These are phyloP conservation scores for Phytophthora tentaculata DNA, from an alignment of 352 stramenopile genomes.

Conservation along the genomic window DNA sequence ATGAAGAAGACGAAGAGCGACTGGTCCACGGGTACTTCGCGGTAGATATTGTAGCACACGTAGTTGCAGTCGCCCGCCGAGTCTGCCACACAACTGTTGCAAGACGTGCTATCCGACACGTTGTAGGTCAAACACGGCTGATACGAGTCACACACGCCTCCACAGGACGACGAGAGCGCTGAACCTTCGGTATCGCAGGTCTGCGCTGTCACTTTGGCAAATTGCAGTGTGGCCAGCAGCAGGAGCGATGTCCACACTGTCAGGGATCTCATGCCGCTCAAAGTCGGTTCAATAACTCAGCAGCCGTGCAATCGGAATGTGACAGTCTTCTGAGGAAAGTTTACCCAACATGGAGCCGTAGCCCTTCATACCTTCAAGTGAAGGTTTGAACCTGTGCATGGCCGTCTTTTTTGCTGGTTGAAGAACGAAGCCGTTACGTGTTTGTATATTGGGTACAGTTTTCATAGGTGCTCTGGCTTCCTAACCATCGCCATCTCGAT, in stretches of 20 bases:
- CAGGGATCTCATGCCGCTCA: constrained; percentile 7
- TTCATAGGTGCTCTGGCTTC: constrained; percentile 1
- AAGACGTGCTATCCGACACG: constrained; percentile 23
- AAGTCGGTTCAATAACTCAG: neutral
- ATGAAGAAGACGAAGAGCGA: constrained; percentile 32
- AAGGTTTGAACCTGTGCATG: neutral
- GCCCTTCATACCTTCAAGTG: neutral
- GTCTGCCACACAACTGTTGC: constrained; percentile 24
- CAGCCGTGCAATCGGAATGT: constrained; percentile 11
- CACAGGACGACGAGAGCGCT: constrained; percentile 34
- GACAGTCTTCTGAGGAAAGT: constrained; percentile 1
- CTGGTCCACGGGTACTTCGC: constrained; percentile 5
- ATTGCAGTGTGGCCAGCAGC: constrained; percentile 7
- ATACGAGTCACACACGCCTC: constrained; percentile 21
- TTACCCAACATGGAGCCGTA: neutral
- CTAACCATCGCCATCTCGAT: neutral
- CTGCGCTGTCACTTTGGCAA: constrained; percentile 15
- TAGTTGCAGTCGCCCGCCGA: constrained; percentile 16
- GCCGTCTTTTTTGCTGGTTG: constrained; percentile 14
- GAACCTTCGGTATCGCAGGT: constrained; percentile 14
- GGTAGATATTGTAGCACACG: constrained; percentile 30
- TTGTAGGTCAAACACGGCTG: constrained; percentile 32
- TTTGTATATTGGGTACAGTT: constrained; percentile 12
- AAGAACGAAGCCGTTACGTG: neutral
- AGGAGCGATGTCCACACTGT: constrained; percentile 8